phyloP scores from a whole-genome alignment of 176 grass and related monocot genomes.

The Juncus effusus region DNA sequence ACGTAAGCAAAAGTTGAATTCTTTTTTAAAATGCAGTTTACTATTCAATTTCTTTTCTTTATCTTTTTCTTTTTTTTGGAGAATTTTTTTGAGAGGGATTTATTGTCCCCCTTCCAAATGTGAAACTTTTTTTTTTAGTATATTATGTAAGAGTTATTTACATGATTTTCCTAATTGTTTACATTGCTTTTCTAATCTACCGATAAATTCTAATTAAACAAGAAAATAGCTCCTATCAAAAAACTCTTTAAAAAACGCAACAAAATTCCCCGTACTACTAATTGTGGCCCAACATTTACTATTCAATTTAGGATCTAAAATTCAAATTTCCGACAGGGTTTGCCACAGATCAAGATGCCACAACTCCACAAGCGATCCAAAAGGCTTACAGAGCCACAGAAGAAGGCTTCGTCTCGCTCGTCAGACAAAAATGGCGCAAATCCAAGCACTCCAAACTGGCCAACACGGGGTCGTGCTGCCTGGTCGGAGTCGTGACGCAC shows the following conservation, averaged over 20 bases:
- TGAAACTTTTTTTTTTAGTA: no score
- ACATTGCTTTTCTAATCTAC: no score
- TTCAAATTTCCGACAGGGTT: neutral
- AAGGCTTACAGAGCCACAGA: constrained; percentile 40
- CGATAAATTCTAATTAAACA: no score
- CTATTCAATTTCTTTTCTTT: constrained; percentile 4
- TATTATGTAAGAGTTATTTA: no score
- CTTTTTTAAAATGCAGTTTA: no score
- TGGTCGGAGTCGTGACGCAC: constrained; percentile 29
- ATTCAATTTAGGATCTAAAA: no score
- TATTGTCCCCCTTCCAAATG: neutral
- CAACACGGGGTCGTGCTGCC: constrained; percentile 35
- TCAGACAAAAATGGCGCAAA: constrained; percentile 11
- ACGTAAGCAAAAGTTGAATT: constrained; percentile 10
- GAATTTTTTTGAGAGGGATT: constrained; percentile 2
- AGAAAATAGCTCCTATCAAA: no score
- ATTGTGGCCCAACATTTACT: no score
- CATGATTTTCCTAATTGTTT: no score
- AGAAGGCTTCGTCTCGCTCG: constrained; percentile 23
- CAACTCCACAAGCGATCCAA: constrained; percentile 25
- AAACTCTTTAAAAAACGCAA: no score
- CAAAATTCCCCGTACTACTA: no score
- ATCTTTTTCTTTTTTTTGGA: neutral
- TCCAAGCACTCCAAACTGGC: constrained; percentile 9
- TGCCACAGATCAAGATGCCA: constrained; percentile 2